Conservation (phyloP, 805 yeast genomes). For the Yamadazyma akitaensis region DNA sequence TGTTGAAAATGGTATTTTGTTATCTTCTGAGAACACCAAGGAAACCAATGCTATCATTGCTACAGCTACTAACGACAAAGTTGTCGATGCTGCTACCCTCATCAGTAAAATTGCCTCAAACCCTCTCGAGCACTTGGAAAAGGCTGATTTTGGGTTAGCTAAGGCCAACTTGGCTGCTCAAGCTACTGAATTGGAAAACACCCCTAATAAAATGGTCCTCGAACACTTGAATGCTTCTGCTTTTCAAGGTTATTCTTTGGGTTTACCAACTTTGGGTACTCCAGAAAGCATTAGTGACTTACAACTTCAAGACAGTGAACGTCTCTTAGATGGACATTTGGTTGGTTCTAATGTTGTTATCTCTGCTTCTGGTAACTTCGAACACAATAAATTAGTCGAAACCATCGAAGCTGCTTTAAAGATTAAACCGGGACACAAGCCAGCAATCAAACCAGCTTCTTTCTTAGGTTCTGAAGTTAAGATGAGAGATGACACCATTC, state of each 20-base stretch:
- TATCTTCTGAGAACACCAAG: conserved; percentile 53
- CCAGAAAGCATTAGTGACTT: conserved; percentile 58
- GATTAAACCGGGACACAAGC: conserved; percentile 51
- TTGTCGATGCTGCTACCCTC: conserved; percentile 49
- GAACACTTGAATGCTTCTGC: conserved; percentile 82
- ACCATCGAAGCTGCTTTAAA: conserved; percentile 53
- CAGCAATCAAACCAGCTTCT: conserved; percentile 48
- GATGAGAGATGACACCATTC: conserved; percentile 83
- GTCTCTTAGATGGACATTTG: conserved; percentile 54
- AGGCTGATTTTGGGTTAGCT: conserved; percentile 46
- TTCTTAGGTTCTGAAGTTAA: conserved; percentile 86
- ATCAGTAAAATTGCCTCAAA: conserved; percentile 44
- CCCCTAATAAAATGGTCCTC: conserved; percentile 53
- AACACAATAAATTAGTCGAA: conserved; percentile 67
- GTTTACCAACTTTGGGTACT: conserved; percentile 76
- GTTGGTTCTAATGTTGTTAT: conserved; percentile 65
- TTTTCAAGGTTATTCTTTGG: conserved; percentile 80
- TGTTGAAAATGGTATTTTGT: conserved; percentile 51
- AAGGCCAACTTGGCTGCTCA: conserved; percentile 44
- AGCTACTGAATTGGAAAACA: conserved; percentile 54
- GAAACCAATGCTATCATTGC: conserved; percentile 66
- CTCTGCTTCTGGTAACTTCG: conserved; percentile 67
- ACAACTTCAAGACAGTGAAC: conserved; percentile 54
- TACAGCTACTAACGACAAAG: conserved; percentile 49
- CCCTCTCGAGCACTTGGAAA: conserved; percentile 35